Evolutionary conservation across 495 filamentous ascomycete genomes (phyloP), one percentile per base, ranked within the genome.

Genomic region (Cenococcum geophilum): DNA sequence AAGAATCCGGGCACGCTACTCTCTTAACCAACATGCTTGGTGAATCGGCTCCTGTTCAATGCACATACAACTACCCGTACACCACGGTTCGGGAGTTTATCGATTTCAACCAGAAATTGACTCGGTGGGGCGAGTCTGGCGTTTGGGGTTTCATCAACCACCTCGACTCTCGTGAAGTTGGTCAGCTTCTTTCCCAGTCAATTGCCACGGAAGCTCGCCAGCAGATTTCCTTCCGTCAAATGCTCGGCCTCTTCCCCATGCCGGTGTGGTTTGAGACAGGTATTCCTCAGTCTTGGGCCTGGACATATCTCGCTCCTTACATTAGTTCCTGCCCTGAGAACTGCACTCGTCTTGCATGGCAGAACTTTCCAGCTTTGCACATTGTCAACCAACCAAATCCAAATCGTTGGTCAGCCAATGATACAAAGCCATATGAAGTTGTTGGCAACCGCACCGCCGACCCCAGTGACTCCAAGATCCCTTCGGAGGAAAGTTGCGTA

Each of bases 161-260:
- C 70, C 79, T 95, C 16, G 83, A 95, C 70, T 86, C 86, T 0
- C 83, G 88, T 16, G 85, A 90, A 57, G 86, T 86, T 16, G 88
- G 79, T 0, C 83, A 85, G 65, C 73, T 95, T 20, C 79, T 95
- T 0, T 75, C 87, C 11, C 86, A 89, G 71, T 84, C 84, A 23
- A 88, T 96, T 73, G 81, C 88, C 22, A 87, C 84, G n/a, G 91
- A 95, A 67, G 86, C 88, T 14, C 85, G 91, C 1, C 91, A 95
- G 75, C 89, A 96, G 75, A 80, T 91, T 77, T 87, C 88, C 59
- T 95, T 93, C 80, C 86, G 90, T 22, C 89, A 95, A 64, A 89
- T 95, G 73, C 79, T 83, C 32, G 91, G 89, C 25, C 81, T 95
- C 22, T 88, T 88, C 74, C 88, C 90, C 1, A 91, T 89, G 86